Conservation (phyloP, 257 asterid genomes). For the Coffea canephora region DNA sequence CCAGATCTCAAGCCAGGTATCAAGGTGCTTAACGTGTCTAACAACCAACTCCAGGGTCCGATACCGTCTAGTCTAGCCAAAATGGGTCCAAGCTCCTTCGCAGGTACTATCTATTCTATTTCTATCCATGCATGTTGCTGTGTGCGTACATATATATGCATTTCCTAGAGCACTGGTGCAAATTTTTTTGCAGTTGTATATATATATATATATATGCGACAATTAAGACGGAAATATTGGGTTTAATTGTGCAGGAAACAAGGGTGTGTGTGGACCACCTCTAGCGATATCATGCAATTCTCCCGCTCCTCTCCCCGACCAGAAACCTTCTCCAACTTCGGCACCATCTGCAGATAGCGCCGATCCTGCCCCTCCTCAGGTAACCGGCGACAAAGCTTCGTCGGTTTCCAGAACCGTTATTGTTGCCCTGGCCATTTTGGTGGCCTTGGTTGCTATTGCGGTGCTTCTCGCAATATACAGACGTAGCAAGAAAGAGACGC, state of each 20-base stretch:
- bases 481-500: constrained; percentile 30
- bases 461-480: constrained; percentile 34
- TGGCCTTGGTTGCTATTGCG: constrained; percentile 42
- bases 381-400: constrained; percentile 3
- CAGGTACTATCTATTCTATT: constrained; percentile 33
- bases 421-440: constrained; percentile 28
- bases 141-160: no score
- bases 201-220: no score
- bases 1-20: constrained; percentile 50
- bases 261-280: constrained; percentile 72
- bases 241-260: constrained; percentile 49
- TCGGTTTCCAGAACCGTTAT: constrained; percentile 28
- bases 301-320: constrained; percentile 35
- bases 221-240: no score
- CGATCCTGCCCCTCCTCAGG: no score
- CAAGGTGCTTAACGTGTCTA: constrained; percentile 54
- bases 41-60: constrained; percentile 74
- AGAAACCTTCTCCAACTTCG: constrained; percentile 26
- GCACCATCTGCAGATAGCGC: neutral
- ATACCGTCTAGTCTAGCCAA: constrained; percentile 47
- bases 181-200: no score
- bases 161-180: no score
- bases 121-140: no score
- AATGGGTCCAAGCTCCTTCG: constrained; percentile 55
- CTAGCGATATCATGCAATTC: constrained; percentile 40